These are phyloP conservation scores for Candida ascalaphidarum DNA, from an alignment of 805 yeast genomes.

Conservation along the genomic window DNA sequence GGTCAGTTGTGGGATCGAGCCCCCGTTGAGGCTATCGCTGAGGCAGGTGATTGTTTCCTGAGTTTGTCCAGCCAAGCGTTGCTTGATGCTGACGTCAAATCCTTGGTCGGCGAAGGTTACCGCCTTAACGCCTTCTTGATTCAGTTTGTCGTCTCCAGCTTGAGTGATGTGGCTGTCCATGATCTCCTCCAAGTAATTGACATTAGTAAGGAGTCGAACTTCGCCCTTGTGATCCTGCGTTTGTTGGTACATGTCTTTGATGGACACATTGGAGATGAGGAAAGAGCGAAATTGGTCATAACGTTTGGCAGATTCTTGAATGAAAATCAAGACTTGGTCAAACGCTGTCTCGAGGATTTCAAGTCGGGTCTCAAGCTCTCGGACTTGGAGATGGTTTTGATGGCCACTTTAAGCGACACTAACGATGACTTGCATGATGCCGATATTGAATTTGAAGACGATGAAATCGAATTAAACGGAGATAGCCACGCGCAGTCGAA, in stretches of 20 bases:
- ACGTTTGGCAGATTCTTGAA: constrained; percentile 15
- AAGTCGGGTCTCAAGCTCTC: constrained; percentile 14
- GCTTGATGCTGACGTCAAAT: constrained; percentile 1
- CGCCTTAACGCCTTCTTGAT: constrained; percentile 22
- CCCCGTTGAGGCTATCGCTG: constrained; percentile 10
- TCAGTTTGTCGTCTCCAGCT: constrained; percentile 17
- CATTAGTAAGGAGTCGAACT: constrained; percentile 6
- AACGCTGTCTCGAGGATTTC: constrained; percentile 8
- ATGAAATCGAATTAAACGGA: constrained; percentile 12
- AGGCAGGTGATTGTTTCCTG: constrained; percentile 10
- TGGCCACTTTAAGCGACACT: constrained; percentile 44
- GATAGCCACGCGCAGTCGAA: no score
- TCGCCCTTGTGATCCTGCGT: no score
- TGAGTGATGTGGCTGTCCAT: constrained; percentile 11
- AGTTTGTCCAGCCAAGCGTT: constrained; percentile 6
- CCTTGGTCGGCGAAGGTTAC: constrained; percentile 16
- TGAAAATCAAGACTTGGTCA: constrained; percentile 12
- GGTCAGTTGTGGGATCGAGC: constrained; percentile 34
- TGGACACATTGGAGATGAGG: constrained; percentile 6
- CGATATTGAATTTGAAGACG: constrained; percentile 21
- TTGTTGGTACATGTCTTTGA: no score
- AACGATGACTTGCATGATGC: constrained; percentile 16
- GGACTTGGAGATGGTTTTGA: constrained; percentile 49
- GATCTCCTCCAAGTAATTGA: constrained; percentile 15
- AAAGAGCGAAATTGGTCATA: constrained; percentile 8